Evolutionary conservation across 352 stramenopile genomes (phyloP), one percentile per base, ranked within the genome.

Genomic region (Globisporangium heterothallicum): DNA sequence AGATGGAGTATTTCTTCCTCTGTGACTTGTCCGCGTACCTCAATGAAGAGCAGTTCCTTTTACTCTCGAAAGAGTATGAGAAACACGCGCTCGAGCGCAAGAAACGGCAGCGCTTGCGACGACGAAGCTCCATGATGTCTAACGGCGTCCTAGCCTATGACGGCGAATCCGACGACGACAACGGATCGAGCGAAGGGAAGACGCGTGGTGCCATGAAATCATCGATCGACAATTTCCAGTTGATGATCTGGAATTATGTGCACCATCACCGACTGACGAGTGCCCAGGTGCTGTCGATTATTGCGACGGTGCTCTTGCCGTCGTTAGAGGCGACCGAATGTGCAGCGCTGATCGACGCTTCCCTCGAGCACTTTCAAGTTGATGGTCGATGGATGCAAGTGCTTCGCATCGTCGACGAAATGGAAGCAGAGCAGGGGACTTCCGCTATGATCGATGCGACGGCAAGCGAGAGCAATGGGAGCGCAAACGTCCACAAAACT

Each of bases 1-100:
- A 87, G 34, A 84, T 83, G 55, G 78, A 87, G 35, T 89, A 79
- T 25, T 82, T 86, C 45, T 89, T 89, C 48, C 48, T 89, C 16
- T 83, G 66, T 25, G 78, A 89, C 35, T 36, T 89, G 7, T 73
- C 76, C 0, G 58, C 49, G 0, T 85, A 78, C 44, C 26, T 89
- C 36, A 85, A 63, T 5, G 68, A 86, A 21, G 70, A 84, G 14
- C 78, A 89, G 35, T 89, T 76, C 69, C 63, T 65, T n/a, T 38
- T 87, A 29, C 38, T 88, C 13, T 74, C 74, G 1, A 81, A 76
- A 43, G 74, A 86, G 52, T 88, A 71, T 35, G 72, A 86, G 47
- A 88, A 84, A 50, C 61, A 72, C 45, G 63, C 66, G 5, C 58
- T 60, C 16, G 65, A 65, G 24, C 63, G 74, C 0, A 66, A 68